Evolutionary conservation across 2,329 filamentous ascomycete genomes (phyloP), one percentile per base, ranked within the genome.

Genomic region (Neonectria hederae): DNA sequence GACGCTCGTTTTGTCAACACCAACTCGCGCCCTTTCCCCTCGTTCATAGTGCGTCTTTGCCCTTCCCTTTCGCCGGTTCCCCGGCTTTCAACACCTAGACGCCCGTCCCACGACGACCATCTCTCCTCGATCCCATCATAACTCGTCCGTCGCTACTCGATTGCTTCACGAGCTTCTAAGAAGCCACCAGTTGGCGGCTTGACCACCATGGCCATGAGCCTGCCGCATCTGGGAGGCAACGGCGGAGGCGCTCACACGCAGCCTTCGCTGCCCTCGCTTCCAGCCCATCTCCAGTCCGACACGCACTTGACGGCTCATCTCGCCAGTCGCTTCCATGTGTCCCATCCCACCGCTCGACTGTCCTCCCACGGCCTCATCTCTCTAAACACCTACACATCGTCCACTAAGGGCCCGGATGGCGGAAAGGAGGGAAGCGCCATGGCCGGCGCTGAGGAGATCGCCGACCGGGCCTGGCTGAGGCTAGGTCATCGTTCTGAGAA

Each of bases 321-420:
- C 66, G 93, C 92, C 72, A 93, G 88, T 78, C 93, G 95, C 58
- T 99, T 97, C 79, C 96, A 99, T 82, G 92, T 97, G 57, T 92
- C 92, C 58, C 83, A 96, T 63, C 94, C 96, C 10, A 97, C 94
- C 0, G 93, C 96, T 57, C 89, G 89, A 53, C 88, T 99, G 19
- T 97, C 94, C 1, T 97, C 94, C 1, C 94, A 98, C 77, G 96
- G 91, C 53, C 86, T 98, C 72, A 91, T 99, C 75, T 92, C 92
- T 56, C 84, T 99, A 69, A 99, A 99, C 83, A 99, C 94, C 21
- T 98, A 97, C 78, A 95, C 93, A 11, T 92, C 93, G 11, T 95
- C 95, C 0, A 87, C 91, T 59, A 94, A 94, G 76, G 95, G 94
- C 22, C 89, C 92, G 4, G 93, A 97, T 92, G 95, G 95, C 70